Base-by-base conservation (phyloP, 192 early-diverging fungal species). In the Chytriomyces confervae region DNA sequence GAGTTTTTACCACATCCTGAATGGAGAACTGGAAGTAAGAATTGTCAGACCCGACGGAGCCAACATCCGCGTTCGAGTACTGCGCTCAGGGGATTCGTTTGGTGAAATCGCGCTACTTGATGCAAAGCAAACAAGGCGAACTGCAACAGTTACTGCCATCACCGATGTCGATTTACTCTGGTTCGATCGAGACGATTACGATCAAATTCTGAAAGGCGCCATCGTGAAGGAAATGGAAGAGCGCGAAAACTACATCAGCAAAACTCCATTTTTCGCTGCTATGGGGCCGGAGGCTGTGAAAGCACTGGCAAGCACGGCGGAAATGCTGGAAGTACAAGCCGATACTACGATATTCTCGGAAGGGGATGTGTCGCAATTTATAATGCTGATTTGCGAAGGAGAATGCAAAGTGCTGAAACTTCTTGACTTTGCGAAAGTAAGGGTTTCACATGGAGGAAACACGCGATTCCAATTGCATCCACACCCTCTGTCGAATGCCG, bases 151-250 rank as follows among this genome's bases (percentile, higher is more conserved):
- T 9, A 45, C 62, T 8, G 29, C 60, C 6, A 63, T 47, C 23
- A 74, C n/a, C 10, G 72, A 74, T n/a, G 50, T 45, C 45, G 72
- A 74, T 24, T 49, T 74, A 7, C 47, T 74, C 16, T 74, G 72
- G 72, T 29, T 74, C 29, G 45, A 36, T 6, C 53, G 61, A 44
- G 72, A 74, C 23, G 72, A 74, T 46, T 74, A 62, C 27, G 53
- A 61, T 10, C 13, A 61, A 43, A 49, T 74, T 46, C 45, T 74
- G 36, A 61, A 74, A 74, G n/a, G 8, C 29, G 60, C 61, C 44
- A 62, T 61, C 45, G n/a, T 74, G 10, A 7, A 20, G 44, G 72
- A 74, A 46, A 8, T 74, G 13, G 43, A 74, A n/a, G 72, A 74
- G 47, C 72, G 72, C 24, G 47, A 62, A 27, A 8, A 27, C 4